Conservation (phyloP, 106 monocot species). For the Agapanthus africanus region DNA sequence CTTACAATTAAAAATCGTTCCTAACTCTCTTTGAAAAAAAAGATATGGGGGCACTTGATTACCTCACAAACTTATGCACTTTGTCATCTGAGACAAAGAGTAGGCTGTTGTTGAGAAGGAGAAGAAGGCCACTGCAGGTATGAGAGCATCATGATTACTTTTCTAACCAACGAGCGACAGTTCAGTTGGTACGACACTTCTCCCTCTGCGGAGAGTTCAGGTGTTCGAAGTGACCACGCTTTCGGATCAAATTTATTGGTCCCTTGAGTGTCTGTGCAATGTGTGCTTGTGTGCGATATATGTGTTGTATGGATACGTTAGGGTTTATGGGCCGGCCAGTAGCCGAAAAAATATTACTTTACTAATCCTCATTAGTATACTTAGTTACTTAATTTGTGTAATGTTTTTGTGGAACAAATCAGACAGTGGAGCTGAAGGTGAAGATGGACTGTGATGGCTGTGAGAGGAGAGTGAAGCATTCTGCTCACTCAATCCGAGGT, state of each 20-base stretch:
- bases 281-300: neutral
- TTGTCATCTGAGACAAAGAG: conserved; percentile 24
- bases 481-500: conserved; percentile 56
- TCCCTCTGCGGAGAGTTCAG: no score
- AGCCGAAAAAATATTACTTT: no score
- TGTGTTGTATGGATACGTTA: neutral
- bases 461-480: conserved; percentile 50
- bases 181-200: no score
- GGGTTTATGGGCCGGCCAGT: no score
- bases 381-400: neutral
- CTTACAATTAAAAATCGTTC: conserved; percentile 20
- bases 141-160: no score
- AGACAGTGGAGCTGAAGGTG: conserved; percentile 72
- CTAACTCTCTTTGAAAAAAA: no score
- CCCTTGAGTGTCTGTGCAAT: neutral
- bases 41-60: conserved; percentile 58
- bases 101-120: conserved; percentile 18
- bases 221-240: neutral
- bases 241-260: neutral
- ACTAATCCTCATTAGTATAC: no score
- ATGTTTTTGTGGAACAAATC: neutral
- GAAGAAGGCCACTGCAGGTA: conserved; percentile 51
- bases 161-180: no score
- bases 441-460: conserved; percentile 80
- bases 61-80: conserved; percentile 46